Base-by-base conservation (phyloP, 2,329 filamentous ascomycete genomes). In the Scedosporium boydii region DNA sequence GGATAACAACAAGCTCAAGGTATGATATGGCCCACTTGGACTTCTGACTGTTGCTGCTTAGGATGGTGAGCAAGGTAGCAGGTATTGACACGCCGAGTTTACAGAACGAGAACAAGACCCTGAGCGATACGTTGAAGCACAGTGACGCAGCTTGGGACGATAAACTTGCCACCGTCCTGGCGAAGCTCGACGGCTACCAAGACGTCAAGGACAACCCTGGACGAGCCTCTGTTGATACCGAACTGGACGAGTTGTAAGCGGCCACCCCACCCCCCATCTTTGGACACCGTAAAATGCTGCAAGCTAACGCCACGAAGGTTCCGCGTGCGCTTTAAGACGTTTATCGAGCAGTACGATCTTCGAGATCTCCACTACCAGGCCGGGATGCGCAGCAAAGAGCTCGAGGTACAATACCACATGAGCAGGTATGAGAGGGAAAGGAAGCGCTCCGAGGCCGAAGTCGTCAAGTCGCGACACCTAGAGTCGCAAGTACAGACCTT, bases 1-100 rank as follows among this genome's bases (percentile, higher is more conserved):
- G 69, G 95, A 99, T 72, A 99, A 99, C 75, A 98, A 98, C 76
- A 96, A 96, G 77, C 86, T 99, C 67, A 98, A 98, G 88, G 91
- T 95, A 75, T 38, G 34, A 38, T 9, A 12, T 12, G 34, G 34
- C 34, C 12, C 34, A 38, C 34, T 38, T 6, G 34, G 34, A 6
- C 34, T 38, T 6, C 6, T 38, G 34, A 38, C 34, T 38, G 5
- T 14, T 14, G 34, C 34, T 38, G 4, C 10, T 6, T 38, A 38
- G 34, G 34, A 38, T 38, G 34, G 34, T 9, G 34, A 12, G 34
- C 9, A 38, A 38, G 10, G 34, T 3, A 12, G 68, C 6, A 12
- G 34, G 9, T 12, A 38, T 78, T 73, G 18, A 41, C 42, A 46
- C 16, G 48, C 55, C 29, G 56, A 48, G 34, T 29, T 53, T 62